Evolutionary conservation across 345 rosid genomes (phyloP).

Genomic region (Bruguiera sexangula): DNA sequence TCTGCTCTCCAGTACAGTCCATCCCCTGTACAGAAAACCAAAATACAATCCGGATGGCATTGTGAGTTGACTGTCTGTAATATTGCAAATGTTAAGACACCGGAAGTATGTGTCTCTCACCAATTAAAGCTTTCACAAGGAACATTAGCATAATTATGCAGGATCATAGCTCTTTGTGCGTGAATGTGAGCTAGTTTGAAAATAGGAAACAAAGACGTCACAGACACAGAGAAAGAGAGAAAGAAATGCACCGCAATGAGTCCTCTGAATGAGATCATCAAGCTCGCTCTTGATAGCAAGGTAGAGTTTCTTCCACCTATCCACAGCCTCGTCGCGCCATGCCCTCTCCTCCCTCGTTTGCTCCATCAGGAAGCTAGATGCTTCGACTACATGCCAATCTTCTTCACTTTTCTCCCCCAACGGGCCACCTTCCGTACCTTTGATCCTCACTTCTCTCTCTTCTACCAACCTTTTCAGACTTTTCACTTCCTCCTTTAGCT

Average conservation of each 20-base stretch:
- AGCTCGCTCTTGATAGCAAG: slow-evolving; percentile 82
- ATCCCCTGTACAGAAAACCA: slow-evolving; percentile 27
- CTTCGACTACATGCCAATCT: slow-evolving; percentile 34
- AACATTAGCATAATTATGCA: no score
- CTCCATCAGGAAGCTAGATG: slow-evolving; percentile 34
- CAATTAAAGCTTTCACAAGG: no score
- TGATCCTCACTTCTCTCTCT: slow-evolving; percentile 44
- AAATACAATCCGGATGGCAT: neutral
- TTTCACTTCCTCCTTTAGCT: slow-evolving; percentile 58
- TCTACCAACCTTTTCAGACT: slow-evolving; percentile 42
- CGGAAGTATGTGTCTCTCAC: no score
- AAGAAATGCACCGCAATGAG: slow-evolving; percentile 36
- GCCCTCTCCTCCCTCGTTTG: slow-evolving; percentile 67
- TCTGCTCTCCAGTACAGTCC: slow-evolving; percentile 42
- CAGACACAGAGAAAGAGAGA: neutral
- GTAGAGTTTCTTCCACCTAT: slow-evolving; percentile 80
- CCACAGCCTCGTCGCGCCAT: slow-evolving; percentile 63
- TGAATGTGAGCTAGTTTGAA: no score
- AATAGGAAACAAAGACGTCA: neutral
- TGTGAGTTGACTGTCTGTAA: no score
- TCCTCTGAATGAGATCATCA: slow-evolving; percentile 66
- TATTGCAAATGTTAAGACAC: no score
- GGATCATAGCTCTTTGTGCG: no score
- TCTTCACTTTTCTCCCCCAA: slow-evolving; percentile 20
- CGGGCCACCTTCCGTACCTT: slow-evolving; percentile 13